Base-by-base conservation (phyloP, 1,139 yeast genomes). In the Arxiozyma heterogenica region DNA sequence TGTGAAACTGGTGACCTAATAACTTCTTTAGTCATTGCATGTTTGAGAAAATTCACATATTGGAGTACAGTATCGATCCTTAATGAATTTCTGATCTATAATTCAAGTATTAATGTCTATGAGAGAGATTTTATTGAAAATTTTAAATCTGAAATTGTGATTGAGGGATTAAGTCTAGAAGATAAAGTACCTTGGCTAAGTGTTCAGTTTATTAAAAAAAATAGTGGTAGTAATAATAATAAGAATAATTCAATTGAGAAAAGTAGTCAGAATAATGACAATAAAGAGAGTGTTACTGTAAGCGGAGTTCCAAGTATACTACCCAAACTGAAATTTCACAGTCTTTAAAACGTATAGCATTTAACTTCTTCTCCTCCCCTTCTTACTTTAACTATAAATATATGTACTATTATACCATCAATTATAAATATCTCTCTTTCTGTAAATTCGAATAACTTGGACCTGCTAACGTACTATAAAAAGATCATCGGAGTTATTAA, bases 21-120 rank as follows among this genome's bases (percentile, higher is more conserved):
- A 1, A 86, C 95, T 0, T 82, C 94, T 41, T 74, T 93, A 51
- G 81, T 89, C 2, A 79, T 91, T 42, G 97, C 97, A 8, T 89
- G 97, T 66, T 73, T 90, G 47, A 73, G 98, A 39, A 87, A 87
- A 63, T 73, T 87, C 41, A 87, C 89, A 45, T 83, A 86, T 63
- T 93, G 98, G 98, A 84, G 95, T 11, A 80, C 88, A 20, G 89
- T 90, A 8, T 84, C 96, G 0, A 89, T 93, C 18, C 82, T 86
- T 61, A 89, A 85, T 60, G 98, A 93, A 69, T 91, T 87, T 64
- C 77, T 86, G 49, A 81, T 83, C 57, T 90, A 81, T 67, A 80
- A 91, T 7, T 82, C 87, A n/a, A 84, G 83, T 52, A 83, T 88
- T 49, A 90, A 90, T 45, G 81, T 87, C 30, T 86, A 87, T 57